Evolutionary conservation across 169 alveolate genomes (phyloP).

Genomic region (Plasmodium cynomolgi): DNA sequence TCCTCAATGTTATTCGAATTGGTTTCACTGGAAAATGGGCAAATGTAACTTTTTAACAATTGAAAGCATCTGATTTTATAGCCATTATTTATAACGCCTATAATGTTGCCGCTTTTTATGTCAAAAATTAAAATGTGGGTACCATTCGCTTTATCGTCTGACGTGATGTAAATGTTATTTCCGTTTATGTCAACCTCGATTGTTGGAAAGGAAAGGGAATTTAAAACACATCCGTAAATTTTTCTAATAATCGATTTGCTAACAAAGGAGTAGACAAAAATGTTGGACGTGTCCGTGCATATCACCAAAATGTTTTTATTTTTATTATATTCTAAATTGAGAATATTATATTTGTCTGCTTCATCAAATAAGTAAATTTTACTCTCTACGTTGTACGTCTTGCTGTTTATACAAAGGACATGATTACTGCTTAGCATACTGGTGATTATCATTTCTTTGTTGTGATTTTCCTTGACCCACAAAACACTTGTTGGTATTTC

Average conservation of each 20-base stretch:
- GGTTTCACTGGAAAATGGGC: conserved; percentile 33
- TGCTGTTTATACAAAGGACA: conserved; percentile 44
- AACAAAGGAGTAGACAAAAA: conserved; percentile 65
- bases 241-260: conserved; percentile 24
- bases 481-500: conserved; percentile 55
- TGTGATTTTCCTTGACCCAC: conserved; percentile 36
- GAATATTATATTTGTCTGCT: conserved; percentile 52
- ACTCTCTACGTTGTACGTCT: conserved; percentile 19
- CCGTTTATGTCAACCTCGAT: conserved; percentile 51
- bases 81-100: conserved; percentile 58
- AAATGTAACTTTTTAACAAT: conserved; percentile 42
- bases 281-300: conserved; percentile 69
- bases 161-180: conserved; percentile 58
- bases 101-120: conserved; percentile 71
- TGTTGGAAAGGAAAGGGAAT: conserved; percentile 68
- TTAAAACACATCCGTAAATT: conserved; percentile 73
- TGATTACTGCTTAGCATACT: conserved; percentile 56
- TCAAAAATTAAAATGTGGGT: conserved; percentile 67
- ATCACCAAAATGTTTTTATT: conserved; percentile 53
- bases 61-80: conserved; percentile 67
- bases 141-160: conserved; percentile 58
- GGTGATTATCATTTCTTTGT: conserved; percentile 23
- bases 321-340: conserved; percentile 44
- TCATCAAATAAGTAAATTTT: conserved; percentile 35
- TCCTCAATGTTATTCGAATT: conserved; percentile 41